Base-by-base conservation (phyloP, 2,329 filamentous ascomycete genomes). In the Aphanoascus verrucosus region DNA sequence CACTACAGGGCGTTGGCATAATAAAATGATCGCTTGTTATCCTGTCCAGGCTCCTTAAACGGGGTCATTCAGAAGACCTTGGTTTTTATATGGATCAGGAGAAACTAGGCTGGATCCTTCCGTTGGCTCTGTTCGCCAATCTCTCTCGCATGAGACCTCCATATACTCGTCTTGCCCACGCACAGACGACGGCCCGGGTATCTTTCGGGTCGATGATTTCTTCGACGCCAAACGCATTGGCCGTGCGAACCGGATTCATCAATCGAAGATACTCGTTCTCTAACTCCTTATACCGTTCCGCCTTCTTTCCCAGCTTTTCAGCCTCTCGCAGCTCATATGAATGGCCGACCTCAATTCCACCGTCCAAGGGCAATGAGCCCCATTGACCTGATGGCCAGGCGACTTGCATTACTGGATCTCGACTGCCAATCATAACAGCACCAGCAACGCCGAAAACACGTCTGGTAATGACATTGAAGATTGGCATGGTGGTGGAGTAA, bases 191-290 rank as follows among this genome's bases (percentile, higher is more conserved):
- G n/a, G 65, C 63, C 49, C 81, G 71, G 2, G 81, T 84, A 55
- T 75, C 70, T 32, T 77, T 78, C 3, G 80, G 81, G 65, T 84
- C 81, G 40, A 84, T 77, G 44, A 84, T 83, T 63, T 84, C 81
- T 64, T 83, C 80, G 0, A 83, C 72, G 0, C 78, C 78, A 64
- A 84, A 84, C 9, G 75, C 74, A 66, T 83, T 82, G 11, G 81
- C 81, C 3, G 80, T 83, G 14, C 81, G 68, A 1, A 84, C 78
- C 0, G 81, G 81, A 58, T 83, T 84, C 78, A 83, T 83, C 57
- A 84, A 61, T 19, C 80, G 69, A 35, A 72, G 66, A 62, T 84
- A 84, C 63, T 82, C 79, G 20, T 77, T 73, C 43, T 83, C 77
- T 32, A 84, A 58, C 60, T 81, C 76, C 40, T 72, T 69, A 58